phyloP scores from a whole-genome alignment of 179 eudicot species.

The Beta macrorhiza region DNA sequence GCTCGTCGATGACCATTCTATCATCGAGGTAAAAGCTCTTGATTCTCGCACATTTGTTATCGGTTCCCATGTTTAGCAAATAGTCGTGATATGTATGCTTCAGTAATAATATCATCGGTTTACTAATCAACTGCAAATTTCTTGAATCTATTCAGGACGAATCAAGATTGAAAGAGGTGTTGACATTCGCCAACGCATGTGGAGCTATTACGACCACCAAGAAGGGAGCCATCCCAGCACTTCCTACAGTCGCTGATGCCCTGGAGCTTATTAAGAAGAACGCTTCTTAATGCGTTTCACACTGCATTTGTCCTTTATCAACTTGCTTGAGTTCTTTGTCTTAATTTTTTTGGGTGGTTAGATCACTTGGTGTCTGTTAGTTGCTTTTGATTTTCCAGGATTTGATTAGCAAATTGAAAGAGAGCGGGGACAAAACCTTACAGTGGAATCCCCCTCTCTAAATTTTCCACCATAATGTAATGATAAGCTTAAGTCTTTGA shows the following conservation, averaged over 20 bases:
- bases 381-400: slow-evolving; percentile 14
- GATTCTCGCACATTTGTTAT: too few relatives aligned
- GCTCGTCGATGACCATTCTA: slow-evolving; percentile 58
- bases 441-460: slow-evolving; percentile 7
- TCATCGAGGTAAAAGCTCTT: slow-evolving; percentile 43
- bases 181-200: slow-evolving; percentile 64
- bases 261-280: slow-evolving; percentile 34
- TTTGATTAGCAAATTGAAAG: slow-evolving; percentile 18
- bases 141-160: slow-evolving; percentile 46
- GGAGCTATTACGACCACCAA: slow-evolving; percentile 84
- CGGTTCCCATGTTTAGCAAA: too few relatives aligned
- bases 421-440: background rate
- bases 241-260: slow-evolving; percentile 54
- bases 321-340: background rate
- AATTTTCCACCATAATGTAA: slow-evolving; percentile 20
- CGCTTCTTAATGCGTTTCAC: background rate
- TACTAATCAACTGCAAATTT: too few relatives aligned
- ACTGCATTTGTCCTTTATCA: background rate
- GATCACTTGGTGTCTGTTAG: background rate
- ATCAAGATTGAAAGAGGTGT: slow-evolving; percentile 44
- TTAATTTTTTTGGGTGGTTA: background rate
- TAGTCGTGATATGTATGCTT: too few relatives aligned
- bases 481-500: background rate
- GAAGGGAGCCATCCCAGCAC: slow-evolving; percentile 90
- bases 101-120: too few relatives aligned